Evolutionary conservation across 169 alveolate species (phyloP).

Genomic region (Plasmodium coatneyi): DNA sequence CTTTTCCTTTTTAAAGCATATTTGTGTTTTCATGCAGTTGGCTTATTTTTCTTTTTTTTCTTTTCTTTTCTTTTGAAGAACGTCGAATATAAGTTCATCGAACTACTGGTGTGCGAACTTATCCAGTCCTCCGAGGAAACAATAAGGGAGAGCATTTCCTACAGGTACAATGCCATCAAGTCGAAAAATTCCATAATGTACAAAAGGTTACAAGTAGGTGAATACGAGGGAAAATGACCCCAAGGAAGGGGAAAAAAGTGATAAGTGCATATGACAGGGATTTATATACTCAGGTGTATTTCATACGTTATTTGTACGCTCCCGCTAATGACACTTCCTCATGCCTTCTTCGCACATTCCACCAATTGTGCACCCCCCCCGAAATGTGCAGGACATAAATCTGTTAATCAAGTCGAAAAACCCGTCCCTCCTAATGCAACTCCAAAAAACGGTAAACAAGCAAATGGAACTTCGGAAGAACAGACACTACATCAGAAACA

Average conservation of each 20-base stretch:
- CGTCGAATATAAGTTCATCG: conserved; percentile 95
- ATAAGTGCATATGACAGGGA: background rate
- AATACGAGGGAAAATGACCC: background rate
- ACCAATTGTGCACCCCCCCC: background rate
- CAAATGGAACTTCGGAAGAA: conserved; percentile 72
- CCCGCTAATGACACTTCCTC: background rate
- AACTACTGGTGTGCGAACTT: conserved; percentile 92
- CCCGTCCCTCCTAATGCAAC: conserved; percentile 90
- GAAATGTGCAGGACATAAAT: conserved; percentile 72
- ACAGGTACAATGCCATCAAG: conserved; percentile 87
- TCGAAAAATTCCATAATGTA: conserved; percentile 77
- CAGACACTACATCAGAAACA: conserved; percentile 10
- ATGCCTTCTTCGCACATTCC: background rate
- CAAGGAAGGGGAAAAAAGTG: background rate
- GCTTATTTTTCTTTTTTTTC: background rate
- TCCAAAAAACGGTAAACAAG: conserved; percentile 85
- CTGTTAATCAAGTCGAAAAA: conserved; percentile 89
- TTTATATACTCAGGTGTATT: background rate
- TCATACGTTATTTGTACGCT: background rate
- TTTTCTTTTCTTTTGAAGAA: conserved; percentile 79
- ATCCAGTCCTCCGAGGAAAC: conserved; percentile 92
- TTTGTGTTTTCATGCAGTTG: background rate
- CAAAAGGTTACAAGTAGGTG: conserved; percentile 57
- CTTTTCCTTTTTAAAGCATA: background rate
- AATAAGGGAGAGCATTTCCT: conserved; percentile 91